A percentile compares a stretch with the other conserved stretches of the same genome.
phyloP scores from a whole-genome alignment of 805 yeast genomes.

The Wickerhamiella parazyma region DNA sequence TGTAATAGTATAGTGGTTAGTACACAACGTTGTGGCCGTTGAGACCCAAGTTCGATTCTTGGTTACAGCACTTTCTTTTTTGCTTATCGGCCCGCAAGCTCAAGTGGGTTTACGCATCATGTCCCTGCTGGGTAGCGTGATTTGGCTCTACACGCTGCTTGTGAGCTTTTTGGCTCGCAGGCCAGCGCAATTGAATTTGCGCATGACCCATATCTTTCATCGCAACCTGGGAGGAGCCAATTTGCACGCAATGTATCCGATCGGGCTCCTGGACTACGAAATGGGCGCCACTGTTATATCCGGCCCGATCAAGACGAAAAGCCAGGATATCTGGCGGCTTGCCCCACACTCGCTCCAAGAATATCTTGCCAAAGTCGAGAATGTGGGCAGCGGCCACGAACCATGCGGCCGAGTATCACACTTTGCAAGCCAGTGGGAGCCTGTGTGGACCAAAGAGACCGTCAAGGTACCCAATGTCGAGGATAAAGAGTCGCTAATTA shows the following conservation, averaged over 20 bases:
- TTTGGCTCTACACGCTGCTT: slow-evolving; percentile 5
- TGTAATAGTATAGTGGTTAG: slow-evolving; percentile 50
- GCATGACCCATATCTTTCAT: slow-evolving; percentile 11
- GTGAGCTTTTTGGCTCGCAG: background rate
- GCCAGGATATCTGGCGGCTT: background rate
- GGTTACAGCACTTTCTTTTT: slow-evolving; percentile 37
- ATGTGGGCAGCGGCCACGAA: slow-evolving; percentile 3
- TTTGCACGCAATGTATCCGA: slow-evolving; percentile 6
- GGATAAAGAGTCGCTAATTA: slow-evolving; percentile 58
- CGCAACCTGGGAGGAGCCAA: slow-evolving; percentile 9
- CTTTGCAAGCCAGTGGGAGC: background rate
- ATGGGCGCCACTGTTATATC: background rate
- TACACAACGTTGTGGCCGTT: slow-evolving; percentile 43
- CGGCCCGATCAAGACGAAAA: background rate
- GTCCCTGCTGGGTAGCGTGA: background rate
- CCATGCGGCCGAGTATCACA: slow-evolving; percentile 1
- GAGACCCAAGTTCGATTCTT: slow-evolving; percentile 56
- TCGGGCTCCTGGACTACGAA: slow-evolving; percentile 7
- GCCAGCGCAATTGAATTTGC: background rate
- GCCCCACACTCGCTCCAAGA: background rate
- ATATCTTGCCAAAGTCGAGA: slow-evolving; percentile 1
- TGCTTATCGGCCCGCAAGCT: background rate
- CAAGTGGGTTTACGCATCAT: background rate
- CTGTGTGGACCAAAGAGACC: background rate
- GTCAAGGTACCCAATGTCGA: slow-evolving; percentile 58